Conservation (phyloP, 176 grass and related monocot species). For the Ensete ventricosum region DNA sequence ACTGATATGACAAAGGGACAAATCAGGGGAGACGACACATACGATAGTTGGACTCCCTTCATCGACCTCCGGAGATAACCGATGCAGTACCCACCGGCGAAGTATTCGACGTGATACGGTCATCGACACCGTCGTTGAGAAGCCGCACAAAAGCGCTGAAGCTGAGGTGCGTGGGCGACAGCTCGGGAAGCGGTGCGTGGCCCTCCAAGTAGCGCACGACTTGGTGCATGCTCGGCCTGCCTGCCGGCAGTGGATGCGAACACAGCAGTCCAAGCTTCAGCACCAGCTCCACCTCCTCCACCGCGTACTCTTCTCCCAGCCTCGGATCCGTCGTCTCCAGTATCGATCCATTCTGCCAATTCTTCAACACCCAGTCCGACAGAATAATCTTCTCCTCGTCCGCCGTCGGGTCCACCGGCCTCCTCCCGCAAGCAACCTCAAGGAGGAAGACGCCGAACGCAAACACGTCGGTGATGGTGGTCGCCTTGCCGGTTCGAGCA, state of each 20-base stretch:
- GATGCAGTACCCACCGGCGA: not conserved
- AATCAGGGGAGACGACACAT: too few relatives aligned
- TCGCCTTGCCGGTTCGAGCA: slow-evolving; percentile 23
- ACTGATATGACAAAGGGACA: too few relatives aligned
- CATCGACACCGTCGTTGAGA: not conserved
- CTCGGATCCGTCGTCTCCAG: not conserved
- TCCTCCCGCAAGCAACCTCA: not conserved
- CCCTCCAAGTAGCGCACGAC: not conserved
- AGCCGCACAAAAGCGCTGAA: not conserved
- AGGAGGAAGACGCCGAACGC: slow-evolving; percentile 35
- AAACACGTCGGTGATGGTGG: slow-evolving; percentile 39
- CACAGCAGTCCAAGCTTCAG: not conserved
- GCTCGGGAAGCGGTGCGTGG: not conserved
- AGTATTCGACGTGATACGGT: not conserved
- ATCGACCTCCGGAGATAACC: not conserved
- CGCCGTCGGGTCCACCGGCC: slow-evolving; percentile 20
- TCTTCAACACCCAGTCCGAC: slow-evolving; percentile 14
- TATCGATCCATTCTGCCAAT: not conserved
- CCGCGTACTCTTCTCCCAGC: not conserved
- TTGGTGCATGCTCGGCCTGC: not conserved
- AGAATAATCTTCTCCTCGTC: not conserved
- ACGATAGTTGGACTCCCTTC: too few relatives aligned
- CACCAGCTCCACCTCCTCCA: not conserved
- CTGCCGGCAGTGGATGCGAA: not conserved
- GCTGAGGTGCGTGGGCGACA: not conserved